Evolutionary conservation across 2,329 filamentous ascomycete genomes (phyloP).

Genomic region (Xylaria sp.): DNA sequence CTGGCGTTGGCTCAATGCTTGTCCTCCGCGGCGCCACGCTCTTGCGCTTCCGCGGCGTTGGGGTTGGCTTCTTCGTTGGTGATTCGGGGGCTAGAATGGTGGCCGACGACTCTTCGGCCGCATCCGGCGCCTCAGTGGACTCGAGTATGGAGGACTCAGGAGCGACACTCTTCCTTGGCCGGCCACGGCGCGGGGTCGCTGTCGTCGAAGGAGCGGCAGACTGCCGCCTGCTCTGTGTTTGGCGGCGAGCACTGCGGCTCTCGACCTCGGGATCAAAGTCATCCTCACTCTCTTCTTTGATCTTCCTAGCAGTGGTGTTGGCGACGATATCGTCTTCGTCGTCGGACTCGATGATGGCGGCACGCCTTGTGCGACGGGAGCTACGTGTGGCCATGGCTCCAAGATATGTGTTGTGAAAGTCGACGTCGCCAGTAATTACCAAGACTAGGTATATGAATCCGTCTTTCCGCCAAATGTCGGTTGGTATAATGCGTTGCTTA

Average conservation of each 20-base stretch:
- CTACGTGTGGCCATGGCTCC: constrained; percentile 50
- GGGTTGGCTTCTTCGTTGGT: constrained; percentile 60
- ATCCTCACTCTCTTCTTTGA: constrained; percentile 73
- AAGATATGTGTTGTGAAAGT: not conserved
- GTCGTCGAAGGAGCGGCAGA: constrained; percentile 51
- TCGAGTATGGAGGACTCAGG: constrained; percentile 60
- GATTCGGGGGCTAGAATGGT: constrained; percentile 46
- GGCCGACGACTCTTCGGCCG: constrained; percentile 59
- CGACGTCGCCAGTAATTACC: not conserved
- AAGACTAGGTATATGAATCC: not conserved
- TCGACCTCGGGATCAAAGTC: constrained; percentile 82
- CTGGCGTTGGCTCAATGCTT: constrained; percentile 54
- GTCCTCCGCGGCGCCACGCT: constrained; percentile 59
- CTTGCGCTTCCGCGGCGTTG: constrained; percentile 75
- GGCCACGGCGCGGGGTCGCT: constrained; percentile 42
- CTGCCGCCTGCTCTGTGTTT: constrained; percentile 53
- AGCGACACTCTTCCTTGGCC: constrained; percentile 55
- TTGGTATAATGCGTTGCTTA: constrained; percentile 19
- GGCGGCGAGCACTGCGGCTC: constrained; percentile 61
- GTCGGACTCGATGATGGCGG: constrained; percentile 81
- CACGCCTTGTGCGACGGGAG: constrained; percentile 69
- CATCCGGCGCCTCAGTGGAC: constrained; percentile 69
- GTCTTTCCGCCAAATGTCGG: not conserved
- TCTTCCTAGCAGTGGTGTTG: constrained; percentile 57
- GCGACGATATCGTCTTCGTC: constrained; percentile 74